These are phyloP conservation scores for Phytophthora pinifolia DNA, from an alignment of 352 stramenopile genomes.

Conservation along the genomic window DNA sequence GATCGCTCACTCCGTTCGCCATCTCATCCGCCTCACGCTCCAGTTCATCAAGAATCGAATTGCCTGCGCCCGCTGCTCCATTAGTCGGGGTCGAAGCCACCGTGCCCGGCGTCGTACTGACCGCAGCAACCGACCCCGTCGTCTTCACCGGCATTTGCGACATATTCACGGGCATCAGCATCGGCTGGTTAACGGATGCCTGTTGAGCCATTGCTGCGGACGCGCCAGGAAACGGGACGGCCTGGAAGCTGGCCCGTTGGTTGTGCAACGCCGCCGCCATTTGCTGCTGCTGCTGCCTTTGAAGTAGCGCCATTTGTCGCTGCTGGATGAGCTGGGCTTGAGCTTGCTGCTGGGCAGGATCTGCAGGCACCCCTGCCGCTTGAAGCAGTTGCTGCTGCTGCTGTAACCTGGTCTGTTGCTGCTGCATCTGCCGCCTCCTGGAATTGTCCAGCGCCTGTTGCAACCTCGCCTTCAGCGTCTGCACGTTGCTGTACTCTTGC, in stretches of 20 bases:
- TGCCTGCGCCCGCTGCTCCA: constrained; percentile 36
- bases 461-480: constrained; percentile 79
- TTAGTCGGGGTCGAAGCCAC: constrained; percentile 11
- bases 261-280: constrained; percentile 72
- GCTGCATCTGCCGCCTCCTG: constrained; percentile 73
- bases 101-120: constrained; percentile 22
- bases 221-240: constrained; percentile 55
- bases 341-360: constrained; percentile 41
- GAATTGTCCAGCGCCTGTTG: constrained; percentile 88
- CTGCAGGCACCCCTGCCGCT: constrained; percentile 41
- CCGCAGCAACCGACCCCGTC: constrained; percentile 21
- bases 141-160: constrained; percentile 37
- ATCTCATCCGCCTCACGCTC: constrained; percentile 88
- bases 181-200: constrained; percentile 37
- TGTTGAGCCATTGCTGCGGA: constrained; percentile 36
- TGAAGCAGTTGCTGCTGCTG: constrained; percentile 40
- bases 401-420: constrained; percentile 44
- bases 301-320: constrained; percentile 59
- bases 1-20: constrained; percentile 78
- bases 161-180: constrained; percentile 62
- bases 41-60: constrained; percentile 84
- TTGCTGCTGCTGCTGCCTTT: constrained; percentile 74
- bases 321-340: constrained; percentile 57
- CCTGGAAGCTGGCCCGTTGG: constrained; percentile 62
- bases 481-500: constrained; percentile 88